Conservation (phyloP, 257 asterid species). For the Solanum acaule region DNA sequence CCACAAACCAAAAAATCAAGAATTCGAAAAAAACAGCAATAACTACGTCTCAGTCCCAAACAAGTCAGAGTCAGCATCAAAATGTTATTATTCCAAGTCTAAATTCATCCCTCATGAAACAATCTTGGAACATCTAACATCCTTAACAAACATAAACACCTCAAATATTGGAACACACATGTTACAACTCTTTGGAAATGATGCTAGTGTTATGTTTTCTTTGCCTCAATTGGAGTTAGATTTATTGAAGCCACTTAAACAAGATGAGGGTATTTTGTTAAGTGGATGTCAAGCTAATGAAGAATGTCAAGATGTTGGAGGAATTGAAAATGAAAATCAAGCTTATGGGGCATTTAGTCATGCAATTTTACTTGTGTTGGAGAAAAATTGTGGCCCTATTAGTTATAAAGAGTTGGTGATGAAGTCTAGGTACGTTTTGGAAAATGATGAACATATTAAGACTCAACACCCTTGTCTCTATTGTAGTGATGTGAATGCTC, state of each 20-base stretch:
- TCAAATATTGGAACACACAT: slow-evolving; percentile 44
- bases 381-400: slow-evolving; percentile 34
- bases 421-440: slow-evolving; percentile 42
- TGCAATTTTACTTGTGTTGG: slow-evolving; percentile 47
- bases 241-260: slow-evolving; percentile 27
- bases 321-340: slow-evolving; percentile 14
- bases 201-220: slow-evolving; percentile 53
- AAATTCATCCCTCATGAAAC: slow-evolving; percentile 46
- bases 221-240: slow-evolving; percentile 15
- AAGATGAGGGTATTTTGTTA: slow-evolving; percentile 66
- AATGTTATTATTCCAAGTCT: slow-evolving; percentile 5
- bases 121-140: slow-evolving; percentile 34
- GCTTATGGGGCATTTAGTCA: slow-evolving; percentile 75
- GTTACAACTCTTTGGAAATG: slow-evolving; percentile 49
- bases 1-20: background rate
- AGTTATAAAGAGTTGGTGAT: slow-evolving; percentile 50
- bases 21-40: background rate
- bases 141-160: slow-evolving; percentile 45
- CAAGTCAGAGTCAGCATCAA: background rate
- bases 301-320: slow-evolving; percentile 53
- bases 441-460: slow-evolving; percentile 29
- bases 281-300: slow-evolving; percentile 79
- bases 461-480: slow-evolving; percentile 77
- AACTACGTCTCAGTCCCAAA: background rate
- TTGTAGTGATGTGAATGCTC: slow-evolving; percentile 56